Evolutionary conservation across 495 filamentous ascomycete genomes (phyloP).

Genomic region (Penicillium daleae): DNA sequence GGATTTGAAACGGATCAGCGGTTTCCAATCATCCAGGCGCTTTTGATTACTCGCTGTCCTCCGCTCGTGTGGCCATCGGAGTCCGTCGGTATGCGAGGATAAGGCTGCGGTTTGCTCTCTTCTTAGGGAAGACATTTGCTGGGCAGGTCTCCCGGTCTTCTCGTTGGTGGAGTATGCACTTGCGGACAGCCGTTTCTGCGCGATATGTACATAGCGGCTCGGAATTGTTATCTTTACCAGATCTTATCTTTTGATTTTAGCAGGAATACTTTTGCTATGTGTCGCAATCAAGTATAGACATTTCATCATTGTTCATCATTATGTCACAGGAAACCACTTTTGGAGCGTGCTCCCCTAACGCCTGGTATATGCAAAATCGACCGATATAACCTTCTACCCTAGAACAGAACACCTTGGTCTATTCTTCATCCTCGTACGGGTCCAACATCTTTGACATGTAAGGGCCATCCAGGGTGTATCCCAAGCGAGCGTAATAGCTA

Average conservation of each 20-base stretch:
- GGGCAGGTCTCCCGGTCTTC: slow-evolving; percentile 29
- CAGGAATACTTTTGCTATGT: slow-evolving; percentile 8
- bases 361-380: slow-evolving; percentile 20
- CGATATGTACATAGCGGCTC: slow-evolving; percentile 37
- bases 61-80: slow-evolving; percentile 4
- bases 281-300: slow-evolving; percentile 25
- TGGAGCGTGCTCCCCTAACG: slow-evolving; percentile 19
- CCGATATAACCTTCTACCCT: neutral
- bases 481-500: slow-evolving; percentile 89
- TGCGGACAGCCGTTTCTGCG: slow-evolving; percentile 16
- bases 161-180: slow-evolving; percentile 17
- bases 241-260: slow-evolving; percentile 11
- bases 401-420: neutral
- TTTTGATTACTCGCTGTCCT: neutral
- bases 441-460: slow-evolving; percentile 80
- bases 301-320: slow-evolving; percentile 32
- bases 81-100: slow-evolving; percentile 8
- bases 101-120: slow-evolving; percentile 12
- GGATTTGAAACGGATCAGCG: slow-evolving; percentile 21
- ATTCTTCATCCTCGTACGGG: slow-evolving; percentile 50
- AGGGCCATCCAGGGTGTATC: slow-evolving; percentile 88
- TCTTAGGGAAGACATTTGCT: slow-evolving; percentile 20
- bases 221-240: slow-evolving; percentile 17
- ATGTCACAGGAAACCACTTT: slow-evolving; percentile 19
- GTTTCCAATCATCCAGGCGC: slow-evolving; percentile 1